These are phyloP conservation scores for Elymus sibiricus DNA, from an alignment of 176 grass and related monocot species.

Conservation along the genomic window DNA sequence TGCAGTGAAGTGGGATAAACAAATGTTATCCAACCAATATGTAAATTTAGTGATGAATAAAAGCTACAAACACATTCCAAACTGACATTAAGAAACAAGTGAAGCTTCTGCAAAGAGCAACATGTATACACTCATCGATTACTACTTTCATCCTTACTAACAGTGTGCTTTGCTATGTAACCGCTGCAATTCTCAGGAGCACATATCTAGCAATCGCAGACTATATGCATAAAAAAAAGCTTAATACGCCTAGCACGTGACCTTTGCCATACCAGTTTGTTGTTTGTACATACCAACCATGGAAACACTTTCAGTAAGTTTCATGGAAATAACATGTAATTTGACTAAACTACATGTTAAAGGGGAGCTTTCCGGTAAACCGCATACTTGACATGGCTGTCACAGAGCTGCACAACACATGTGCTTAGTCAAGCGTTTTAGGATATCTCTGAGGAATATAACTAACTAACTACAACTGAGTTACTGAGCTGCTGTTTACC, in stretches of 20 bases:
- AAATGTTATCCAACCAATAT: too few relatives aligned
- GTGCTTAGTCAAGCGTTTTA: background rate
- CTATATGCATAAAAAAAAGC: background rate
- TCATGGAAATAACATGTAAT: too few relatives aligned
- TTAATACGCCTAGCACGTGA: background rate
- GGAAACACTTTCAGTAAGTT: background rate
- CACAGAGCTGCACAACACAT: background rate
- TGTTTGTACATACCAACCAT: background rate
- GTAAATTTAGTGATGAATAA: too few relatives aligned
- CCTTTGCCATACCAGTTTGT: background rate
- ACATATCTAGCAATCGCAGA: background rate
- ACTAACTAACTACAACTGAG: background rate
- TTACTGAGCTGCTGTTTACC: conserved; percentile 26
- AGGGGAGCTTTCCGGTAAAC: background rate
- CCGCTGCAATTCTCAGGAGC: background rate
- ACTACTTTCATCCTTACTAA: too few relatives aligned
- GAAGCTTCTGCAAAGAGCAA: too few relatives aligned
- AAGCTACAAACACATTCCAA: too few relatives aligned
- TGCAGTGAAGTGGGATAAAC: too few relatives aligned
- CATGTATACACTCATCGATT: too few relatives aligned
- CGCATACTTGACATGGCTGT: background rate
- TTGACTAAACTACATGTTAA: too few relatives aligned
- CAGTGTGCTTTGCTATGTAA: too few relatives aligned
- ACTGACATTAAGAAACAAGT: too few relatives aligned
- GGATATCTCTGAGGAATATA: background rate